phyloP scores from a whole-genome alignment of 495 filamentous ascomycete species.

The Collariella sp. region DNA sequence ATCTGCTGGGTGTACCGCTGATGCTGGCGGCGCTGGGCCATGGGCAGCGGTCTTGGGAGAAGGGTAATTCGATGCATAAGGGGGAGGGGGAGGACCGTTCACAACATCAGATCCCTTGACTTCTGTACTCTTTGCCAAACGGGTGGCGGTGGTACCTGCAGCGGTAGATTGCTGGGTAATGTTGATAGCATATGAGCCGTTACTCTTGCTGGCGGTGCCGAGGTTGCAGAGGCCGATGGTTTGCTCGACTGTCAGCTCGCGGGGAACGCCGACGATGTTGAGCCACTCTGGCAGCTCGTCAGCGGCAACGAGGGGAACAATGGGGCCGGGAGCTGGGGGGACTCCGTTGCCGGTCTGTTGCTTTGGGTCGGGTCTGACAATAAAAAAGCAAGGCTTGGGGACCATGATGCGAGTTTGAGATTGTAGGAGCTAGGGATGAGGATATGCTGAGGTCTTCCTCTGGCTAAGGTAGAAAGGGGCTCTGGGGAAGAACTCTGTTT shows the following conservation, averaged over 20 bases:
- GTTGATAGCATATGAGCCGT: slow-evolving; percentile 27
- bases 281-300: slow-evolving; percentile 40
- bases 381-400: slow-evolving; percentile 21
- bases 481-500: background rate
- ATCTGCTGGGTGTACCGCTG: slow-evolving; percentile 9
- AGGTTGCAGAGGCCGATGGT: slow-evolving; percentile 33
- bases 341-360: slow-evolving; percentile 12
- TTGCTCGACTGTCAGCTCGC: slow-evolving; percentile 30
- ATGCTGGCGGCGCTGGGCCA: background rate
- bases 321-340: slow-evolving; percentile 19
- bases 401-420: slow-evolving; percentile 2
- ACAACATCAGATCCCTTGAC: background rate
- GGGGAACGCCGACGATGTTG: slow-evolving; percentile 31
- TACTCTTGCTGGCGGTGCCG: slow-evolving; percentile 22
- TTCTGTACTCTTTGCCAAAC: background rate
- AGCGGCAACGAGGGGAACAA: slow-evolving; percentile 38
- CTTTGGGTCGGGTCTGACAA: slow-evolving; percentile 27
- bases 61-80: background rate
- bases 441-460: background rate
- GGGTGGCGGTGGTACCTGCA: background rate
- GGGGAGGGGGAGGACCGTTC: background rate
- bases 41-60: background rate
- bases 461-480: background rate
- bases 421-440: background rate
- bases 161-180: slow-evolving; percentile 3